Conservation (phyloP, 768 basidiomycete genomes). For the Panus rudis region DNA sequence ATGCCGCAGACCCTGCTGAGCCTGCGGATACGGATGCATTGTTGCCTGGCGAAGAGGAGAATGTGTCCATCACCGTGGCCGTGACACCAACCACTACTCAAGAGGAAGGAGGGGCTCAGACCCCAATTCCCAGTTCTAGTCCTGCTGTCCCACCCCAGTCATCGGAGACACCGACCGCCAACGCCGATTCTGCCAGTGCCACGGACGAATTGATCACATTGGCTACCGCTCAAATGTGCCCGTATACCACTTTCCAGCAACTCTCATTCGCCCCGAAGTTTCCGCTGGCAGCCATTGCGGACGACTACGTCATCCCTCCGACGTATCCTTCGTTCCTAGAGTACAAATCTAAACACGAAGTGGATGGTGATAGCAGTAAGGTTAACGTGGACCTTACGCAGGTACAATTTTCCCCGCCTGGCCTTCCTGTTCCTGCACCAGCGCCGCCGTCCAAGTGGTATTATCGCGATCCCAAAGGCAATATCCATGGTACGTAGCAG, state of each 20-base stretch:
- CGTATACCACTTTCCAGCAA: conserved; percentile 92
- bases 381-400: conserved; percentile 42
- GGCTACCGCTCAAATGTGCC: conserved; percentile 65
- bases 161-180: conserved; percentile 16
- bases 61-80: conserved; percentile 57
- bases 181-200: conserved; percentile 29
- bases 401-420: conserved; percentile 69
- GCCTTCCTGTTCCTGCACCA: conserved; percentile 64
- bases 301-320: conserved; percentile 88
- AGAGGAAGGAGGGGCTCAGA: conserved; percentile 26
- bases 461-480: conserved; percentile 77
- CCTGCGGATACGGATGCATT: conserved; percentile 27
- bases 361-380: conserved; percentile 37
- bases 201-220: conserved; percentile 65
- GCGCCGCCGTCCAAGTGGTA: conserved; percentile 71
- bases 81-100: conserved; percentile 29
- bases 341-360: conserved; percentile 60
- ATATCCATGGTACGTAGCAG: conserved; percentile 54
- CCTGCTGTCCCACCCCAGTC: conserved; percentile 14
- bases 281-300: conserved; percentile 81
- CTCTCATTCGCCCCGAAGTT: conserved; percentile 79
- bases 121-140: conserved; percentile 31
- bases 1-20: conserved; percentile 40
- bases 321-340: conserved; percentile 77
- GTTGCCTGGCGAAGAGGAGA: conserved; percentile 23